phyloP scores from a whole-genome alignment of 768 basidiomycete genomes.

The Auriscalpium microsporum region DNA sequence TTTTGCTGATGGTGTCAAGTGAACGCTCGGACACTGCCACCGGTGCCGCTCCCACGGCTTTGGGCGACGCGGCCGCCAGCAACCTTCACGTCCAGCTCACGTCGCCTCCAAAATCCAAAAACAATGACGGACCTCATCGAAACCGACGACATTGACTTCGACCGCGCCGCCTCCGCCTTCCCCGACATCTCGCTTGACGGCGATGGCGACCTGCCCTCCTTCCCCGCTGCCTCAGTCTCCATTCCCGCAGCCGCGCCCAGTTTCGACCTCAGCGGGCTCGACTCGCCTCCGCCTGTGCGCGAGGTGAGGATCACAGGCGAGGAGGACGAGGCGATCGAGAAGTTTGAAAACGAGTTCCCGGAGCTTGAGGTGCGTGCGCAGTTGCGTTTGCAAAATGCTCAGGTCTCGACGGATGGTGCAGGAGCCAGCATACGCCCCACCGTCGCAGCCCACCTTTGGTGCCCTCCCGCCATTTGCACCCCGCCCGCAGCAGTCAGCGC shows the following conservation, averaged over 20 bases:
- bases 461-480: constrained; percentile 59
- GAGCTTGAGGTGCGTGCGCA: constrained; percentile 50
- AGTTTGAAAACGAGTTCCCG: constrained; percentile 81
- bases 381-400: constrained; percentile 7
- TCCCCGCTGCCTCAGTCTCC: constrained; percentile 25
- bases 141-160: constrained; percentile 63
- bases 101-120: background rate
- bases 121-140: constrained; percentile 30
- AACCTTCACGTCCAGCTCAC: too few species aligned
- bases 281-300: constrained; percentile 34
- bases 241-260: constrained; percentile 20
- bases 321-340: constrained; percentile 59
- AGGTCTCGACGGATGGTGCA: constrained; percentile 3
- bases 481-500: constrained; percentile 62
- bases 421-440: constrained; percentile 9
- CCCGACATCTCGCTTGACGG: constrained; percentile 79
- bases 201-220: constrained; percentile 41
- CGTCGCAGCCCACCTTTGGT: constrained; percentile 35
- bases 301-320: constrained; percentile 77
- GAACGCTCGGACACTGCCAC: too few species aligned
- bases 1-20: too few species aligned
- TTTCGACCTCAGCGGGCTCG: constrained; percentile 67
- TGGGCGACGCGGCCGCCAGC: too few species aligned
- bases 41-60: too few species aligned
- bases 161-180: constrained; percentile 73